phyloP scores from a whole-genome alignment of 768 basidiomycete genomes.

The Exsudoporus frostii region DNA sequence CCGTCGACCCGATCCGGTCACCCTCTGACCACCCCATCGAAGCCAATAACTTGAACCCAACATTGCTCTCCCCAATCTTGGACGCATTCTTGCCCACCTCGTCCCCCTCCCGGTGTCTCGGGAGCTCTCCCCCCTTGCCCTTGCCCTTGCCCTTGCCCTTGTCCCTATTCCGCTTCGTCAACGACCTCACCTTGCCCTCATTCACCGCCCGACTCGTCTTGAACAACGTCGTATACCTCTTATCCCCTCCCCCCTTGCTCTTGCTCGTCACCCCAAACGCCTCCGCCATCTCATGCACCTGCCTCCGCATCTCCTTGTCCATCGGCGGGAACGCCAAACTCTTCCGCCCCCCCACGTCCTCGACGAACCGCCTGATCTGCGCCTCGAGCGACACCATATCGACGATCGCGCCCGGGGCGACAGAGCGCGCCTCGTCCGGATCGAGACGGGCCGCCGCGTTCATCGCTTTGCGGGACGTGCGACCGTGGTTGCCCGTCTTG shows the following conservation, averaged over 20 bases:
- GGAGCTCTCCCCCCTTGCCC: conserved; percentile 28
- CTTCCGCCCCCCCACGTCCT: conserved; percentile 45
- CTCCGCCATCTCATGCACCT: conserved; percentile 75
- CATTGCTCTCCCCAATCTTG: conserved; percentile 73
- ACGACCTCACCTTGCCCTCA: conserved; percentile 56
- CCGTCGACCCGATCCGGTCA: conserved; percentile 61
- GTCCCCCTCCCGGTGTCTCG: conserved; percentile 75
- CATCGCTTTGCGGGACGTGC: conserved; percentile 57
- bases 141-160: not conserved
- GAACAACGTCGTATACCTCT: conserved; percentile 71
- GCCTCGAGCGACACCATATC: conserved; percentile 66
- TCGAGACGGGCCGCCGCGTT: conserved; percentile 52
- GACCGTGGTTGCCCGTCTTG: not conserved
- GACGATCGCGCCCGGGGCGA: conserved; percentile 47
- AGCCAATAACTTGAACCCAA: conserved; percentile 85
- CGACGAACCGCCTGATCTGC: conserved; percentile 69
- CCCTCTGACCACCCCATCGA: conserved; percentile 93
- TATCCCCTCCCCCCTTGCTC: conserved; percentile 68
- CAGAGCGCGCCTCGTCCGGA: conserved; percentile 31
- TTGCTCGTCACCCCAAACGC: conserved; percentile 76
- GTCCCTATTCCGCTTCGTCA: conserved; percentile 27
- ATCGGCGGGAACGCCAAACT: conserved; percentile 77
- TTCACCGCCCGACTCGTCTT: conserved; percentile 64
- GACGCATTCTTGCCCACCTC: conserved; percentile 86
- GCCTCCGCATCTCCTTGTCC: conserved; percentile 65